Conservation (phyloP, 2,329 filamentous ascomycete species). For the Aquanectria penicillioides region DNA sequence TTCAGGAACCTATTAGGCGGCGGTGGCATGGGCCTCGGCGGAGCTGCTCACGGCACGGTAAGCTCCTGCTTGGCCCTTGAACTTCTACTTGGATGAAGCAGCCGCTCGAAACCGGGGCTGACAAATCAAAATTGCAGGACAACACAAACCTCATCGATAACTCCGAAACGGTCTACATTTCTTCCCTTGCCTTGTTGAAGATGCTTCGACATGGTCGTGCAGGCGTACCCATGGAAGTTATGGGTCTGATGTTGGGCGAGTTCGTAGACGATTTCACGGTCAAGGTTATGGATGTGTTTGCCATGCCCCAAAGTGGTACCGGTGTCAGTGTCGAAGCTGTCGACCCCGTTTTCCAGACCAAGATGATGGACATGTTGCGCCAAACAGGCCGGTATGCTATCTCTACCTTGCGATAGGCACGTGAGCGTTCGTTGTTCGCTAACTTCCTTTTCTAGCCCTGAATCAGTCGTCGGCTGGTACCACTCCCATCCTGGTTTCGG, state of each 20-base stretch:
- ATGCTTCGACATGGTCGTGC: constrained; percentile 98
- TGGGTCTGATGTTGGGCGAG: constrained; percentile 98
- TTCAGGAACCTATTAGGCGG: constrained; percentile 89
- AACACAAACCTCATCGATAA: constrained; percentile 95
- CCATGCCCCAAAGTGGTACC: constrained; percentile 98
- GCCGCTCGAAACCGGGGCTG: constrained; percentile 8
- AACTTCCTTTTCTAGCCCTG: constrained; percentile 69
- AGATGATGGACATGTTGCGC: constrained; percentile 99
- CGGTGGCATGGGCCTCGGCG: constrained; percentile 73
- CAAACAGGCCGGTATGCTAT: constrained; percentile 87
- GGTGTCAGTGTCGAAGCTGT: constrained; percentile 98
- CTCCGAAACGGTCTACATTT: constrained; percentile 99
- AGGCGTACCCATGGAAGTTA: constrained; percentile 99
- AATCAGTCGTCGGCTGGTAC: constrained; percentile 99
- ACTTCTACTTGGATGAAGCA: constrained; percentile 12
- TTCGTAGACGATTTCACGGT: constrained; percentile 99
- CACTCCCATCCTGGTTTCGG: constrained; percentile 99
- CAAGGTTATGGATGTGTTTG: constrained; percentile 97
- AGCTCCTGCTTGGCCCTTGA: constrained; percentile 37
- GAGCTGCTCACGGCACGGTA: constrained; percentile 54
- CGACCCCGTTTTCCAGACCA: constrained; percentile 98
- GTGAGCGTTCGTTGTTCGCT: constrained; percentile 24
- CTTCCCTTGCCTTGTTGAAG: constrained; percentile 94
- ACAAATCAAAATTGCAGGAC: constrained; percentile 66
- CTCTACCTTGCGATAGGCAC: neutral